Conservation (phyloP, 306 rosid genomes). For the Dryas alaskensis region DNA sequence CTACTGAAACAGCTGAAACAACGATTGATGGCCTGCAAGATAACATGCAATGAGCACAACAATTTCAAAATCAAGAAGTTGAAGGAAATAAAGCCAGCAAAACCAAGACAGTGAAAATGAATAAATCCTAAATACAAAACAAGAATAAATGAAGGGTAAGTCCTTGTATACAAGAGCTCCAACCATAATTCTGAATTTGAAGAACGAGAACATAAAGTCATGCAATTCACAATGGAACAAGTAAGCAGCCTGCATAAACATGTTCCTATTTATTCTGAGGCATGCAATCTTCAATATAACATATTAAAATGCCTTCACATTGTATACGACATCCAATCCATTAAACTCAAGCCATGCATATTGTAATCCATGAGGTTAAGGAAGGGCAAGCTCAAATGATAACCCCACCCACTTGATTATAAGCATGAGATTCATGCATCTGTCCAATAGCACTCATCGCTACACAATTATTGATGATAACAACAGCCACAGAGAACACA, state of each 20-base stretch:
- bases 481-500: not conserved
- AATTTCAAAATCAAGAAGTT: not conserved
- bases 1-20: conserved; percentile 21
- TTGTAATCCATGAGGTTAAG: too few species aligned
- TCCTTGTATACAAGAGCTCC: not conserved
- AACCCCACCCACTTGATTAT: not conserved
- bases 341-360: not conserved
- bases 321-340: not conserved
- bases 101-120: not conserved
- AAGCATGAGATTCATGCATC: not conserved
- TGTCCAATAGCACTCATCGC: not conserved
- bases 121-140: not conserved
- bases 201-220: not conserved
- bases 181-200: not conserved
- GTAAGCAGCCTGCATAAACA: not conserved
- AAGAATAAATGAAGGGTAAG: not conserved
- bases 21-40: conserved; percentile 5
- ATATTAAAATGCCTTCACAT: not conserved
- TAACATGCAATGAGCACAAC: not conserved
- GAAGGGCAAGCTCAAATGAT: too few species aligned
- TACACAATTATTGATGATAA: not conserved
- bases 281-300: not conserved
- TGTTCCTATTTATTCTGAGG: not conserved
- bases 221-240: not conserved
- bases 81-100: not conserved